Percentiles rank a stretch among this genome's conserved stretches.
Conservation (phyloP, 257 asterid genomes). For the Solanum stenotomum region DNA sequence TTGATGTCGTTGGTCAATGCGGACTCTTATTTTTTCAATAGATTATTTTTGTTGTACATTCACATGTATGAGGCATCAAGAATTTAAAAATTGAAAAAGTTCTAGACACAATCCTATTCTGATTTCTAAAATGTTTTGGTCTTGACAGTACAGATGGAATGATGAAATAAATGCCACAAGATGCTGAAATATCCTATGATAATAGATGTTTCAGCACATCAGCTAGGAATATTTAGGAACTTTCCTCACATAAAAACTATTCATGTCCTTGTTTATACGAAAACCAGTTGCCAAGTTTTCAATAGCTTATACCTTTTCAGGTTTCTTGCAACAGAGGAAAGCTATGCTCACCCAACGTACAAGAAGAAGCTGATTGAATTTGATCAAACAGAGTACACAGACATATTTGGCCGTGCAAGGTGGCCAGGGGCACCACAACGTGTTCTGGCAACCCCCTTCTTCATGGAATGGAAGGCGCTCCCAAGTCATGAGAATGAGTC, state of each 20-base stretch:
- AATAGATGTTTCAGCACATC: not conserved
- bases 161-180: not conserved
- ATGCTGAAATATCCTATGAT: not conserved
- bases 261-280: not conserved
- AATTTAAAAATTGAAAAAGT: not conserved
- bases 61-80: not conserved
- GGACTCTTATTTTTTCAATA: not conserved
- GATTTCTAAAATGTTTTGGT: not conserved
- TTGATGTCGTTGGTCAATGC: not conserved
- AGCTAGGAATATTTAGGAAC: not conserved
- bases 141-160: not conserved
- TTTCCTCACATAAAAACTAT: not conserved
- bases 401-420: conserved; percentile 80
- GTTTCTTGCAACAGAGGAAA: conserved; percentile 75
- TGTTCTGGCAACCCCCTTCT: conserved; percentile 59
- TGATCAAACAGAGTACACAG: conserved; percentile 62
- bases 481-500: conserved; percentile 61
- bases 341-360: conserved; percentile 78
- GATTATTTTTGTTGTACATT: not conserved
- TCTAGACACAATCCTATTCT: not conserved
- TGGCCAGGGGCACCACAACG: conserved; percentile 96
- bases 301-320: conserved; percentile 12
- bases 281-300: not conserved
- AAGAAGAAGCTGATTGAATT: conserved; percentile 60
- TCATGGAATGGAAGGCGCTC: conserved; percentile 56